phyloP scores from a whole-genome alignment of 1,284 basidiomycete species.

The Anthracocystis panici-leucophaei region DNA sequence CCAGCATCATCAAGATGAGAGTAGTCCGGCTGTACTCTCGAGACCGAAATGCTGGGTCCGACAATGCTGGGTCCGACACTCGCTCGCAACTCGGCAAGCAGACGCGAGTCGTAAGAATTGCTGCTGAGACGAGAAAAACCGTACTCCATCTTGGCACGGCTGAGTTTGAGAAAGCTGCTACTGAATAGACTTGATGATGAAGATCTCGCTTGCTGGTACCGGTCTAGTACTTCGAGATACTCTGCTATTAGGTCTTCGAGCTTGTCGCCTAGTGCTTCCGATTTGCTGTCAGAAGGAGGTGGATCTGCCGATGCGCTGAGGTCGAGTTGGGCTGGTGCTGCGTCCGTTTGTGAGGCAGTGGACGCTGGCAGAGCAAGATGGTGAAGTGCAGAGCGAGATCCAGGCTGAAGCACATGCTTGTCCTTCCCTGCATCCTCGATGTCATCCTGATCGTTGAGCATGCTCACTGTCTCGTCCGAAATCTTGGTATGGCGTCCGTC shows the following conservation, averaged over 20 bases:
- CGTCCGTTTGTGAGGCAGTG: background rate
- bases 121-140: constrained; percentile 39
- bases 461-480: constrained; percentile 28
- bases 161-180: constrained; percentile 45
- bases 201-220: constrained; percentile 28
- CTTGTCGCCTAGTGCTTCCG: constrained; percentile 5
- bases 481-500: constrained; percentile 7
- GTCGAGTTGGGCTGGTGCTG: background rate
- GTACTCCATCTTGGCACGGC: constrained; percentile 54
- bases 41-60: constrained; percentile 1
- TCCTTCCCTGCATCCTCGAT: background rate
- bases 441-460: constrained; percentile 15
- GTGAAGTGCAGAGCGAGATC: constrained; percentile 15
- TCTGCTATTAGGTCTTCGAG: constrained; percentile 34
- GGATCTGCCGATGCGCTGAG: background rate
- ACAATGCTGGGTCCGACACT: constrained; percentile 11
- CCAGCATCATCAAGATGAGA: constrained; percentile 22
- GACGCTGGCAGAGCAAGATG: constrained; percentile 34
- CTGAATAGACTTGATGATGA: constrained; percentile 13
- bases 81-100: constrained; percentile 22
- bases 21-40: constrained; percentile 26
- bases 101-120: constrained; percentile 51
- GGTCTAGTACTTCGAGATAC: constrained; percentile 54
- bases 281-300: background rate
- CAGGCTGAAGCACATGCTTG: constrained; percentile 2